A percentile compares a stretch with the other conserved stretches of the same genome.
These are phyloP conservation scores for Alternaria dauci DNA, from an alignment of 2,329 filamentous ascomycete species.

Conservation along the genomic window DNA sequence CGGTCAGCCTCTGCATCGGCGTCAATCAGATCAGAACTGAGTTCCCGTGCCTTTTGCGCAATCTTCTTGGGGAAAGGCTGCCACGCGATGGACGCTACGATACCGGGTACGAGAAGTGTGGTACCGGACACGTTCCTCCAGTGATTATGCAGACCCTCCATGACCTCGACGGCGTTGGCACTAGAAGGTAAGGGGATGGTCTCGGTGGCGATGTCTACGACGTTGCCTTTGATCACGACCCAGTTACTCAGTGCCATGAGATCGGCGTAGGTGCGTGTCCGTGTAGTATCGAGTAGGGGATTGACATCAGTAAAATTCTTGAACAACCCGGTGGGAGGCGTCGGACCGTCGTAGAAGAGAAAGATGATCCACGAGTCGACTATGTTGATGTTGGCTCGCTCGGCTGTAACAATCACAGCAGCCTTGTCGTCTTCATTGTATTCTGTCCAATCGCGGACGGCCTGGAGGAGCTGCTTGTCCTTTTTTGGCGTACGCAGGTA, in stretches of 20 bases:
- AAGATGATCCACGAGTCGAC: constrained; percentile 46
- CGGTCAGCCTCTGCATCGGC: constrained; percentile 53
- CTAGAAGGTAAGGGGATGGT: constrained; percentile 42
- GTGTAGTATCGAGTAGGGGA: constrained; percentile 56
- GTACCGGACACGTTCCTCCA: constrained; percentile 41
- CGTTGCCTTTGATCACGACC: constrained; percentile 44
- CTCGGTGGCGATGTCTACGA: constrained; percentile 48
- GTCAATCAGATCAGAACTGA: constrained; percentile 49
- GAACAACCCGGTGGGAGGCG: constrained; percentile 62
- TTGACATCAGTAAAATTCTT: constrained; percentile 63
- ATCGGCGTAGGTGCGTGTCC: constrained; percentile 59
- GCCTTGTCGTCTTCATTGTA: constrained; percentile 57
- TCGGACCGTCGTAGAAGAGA: constrained; percentile 48
- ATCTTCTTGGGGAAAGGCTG: constrained; percentile 46
- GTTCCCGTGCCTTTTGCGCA: constrained; percentile 29
- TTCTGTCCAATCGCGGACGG: constrained; percentile 64
- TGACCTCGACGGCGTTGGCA: constrained; percentile 34
- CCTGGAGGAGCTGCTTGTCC: constrained; percentile 55
- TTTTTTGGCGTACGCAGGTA: constrained; percentile 51
- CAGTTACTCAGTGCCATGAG: constrained; percentile 59
- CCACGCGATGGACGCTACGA: constrained; percentile 46
- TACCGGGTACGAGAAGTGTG: constrained; percentile 39
- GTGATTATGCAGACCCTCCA: constrained; percentile 39
- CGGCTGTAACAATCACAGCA: constrained; percentile 44
- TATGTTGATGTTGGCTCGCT: constrained; percentile 37